phyloP scores from a whole-genome alignment of 495 filamentous ascomycete species.

The Penicillium turbatum region DNA sequence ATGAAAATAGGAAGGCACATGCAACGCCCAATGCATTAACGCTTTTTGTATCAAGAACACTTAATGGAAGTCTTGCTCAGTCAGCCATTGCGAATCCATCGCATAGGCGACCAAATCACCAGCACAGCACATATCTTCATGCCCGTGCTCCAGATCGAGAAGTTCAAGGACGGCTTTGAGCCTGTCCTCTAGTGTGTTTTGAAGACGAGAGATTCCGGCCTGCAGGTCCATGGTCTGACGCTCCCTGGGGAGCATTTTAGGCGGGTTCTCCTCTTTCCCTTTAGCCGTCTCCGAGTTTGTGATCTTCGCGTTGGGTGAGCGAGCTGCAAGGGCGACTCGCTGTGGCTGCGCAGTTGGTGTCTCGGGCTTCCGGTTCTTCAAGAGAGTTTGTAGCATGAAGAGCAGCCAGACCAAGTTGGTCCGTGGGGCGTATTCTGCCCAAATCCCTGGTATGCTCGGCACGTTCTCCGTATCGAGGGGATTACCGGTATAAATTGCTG shows the following conservation, averaged over 20 bases:
- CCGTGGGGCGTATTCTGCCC: slow-evolving; percentile 43
- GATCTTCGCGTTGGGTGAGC: slow-evolving; percentile 33
- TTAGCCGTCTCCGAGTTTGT: slow-evolving; percentile 8
- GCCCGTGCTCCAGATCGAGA: slow-evolving; percentile 38
- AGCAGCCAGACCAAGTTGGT: slow-evolving; percentile 52
- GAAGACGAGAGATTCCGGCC: slow-evolving; percentile 19
- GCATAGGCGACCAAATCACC: slow-evolving; percentile 47
- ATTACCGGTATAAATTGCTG: slow-evolving; percentile 34
- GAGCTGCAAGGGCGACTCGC: slow-evolving; percentile 34
- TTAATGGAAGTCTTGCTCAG: slow-evolving; percentile 35
- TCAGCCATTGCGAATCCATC: slow-evolving; percentile 44
- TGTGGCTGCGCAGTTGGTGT: slow-evolving; percentile 5
- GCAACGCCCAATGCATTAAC: neutral
- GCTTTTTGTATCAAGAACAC: neutral
- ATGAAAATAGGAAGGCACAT: neutral
- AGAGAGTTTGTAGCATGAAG: slow-evolving; percentile 44
- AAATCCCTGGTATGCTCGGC: slow-evolving; percentile 36
- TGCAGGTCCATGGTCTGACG: slow-evolving; percentile 14
- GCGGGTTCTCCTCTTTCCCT: neutral
- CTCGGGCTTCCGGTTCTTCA: slow-evolving; percentile 39
- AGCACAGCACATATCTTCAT: slow-evolving; percentile 47
- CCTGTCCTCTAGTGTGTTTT: slow-evolving; percentile 32
- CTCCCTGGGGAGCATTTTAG: slow-evolving; percentile 4
- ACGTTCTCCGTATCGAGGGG: slow-evolving; percentile 30
- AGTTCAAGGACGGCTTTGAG: slow-evolving; percentile 32